A percentile compares a stretch with the other conserved stretches of the same genome.
Conservation (phyloP, 768 basidiomycete species). For the Lepiota brunneoincarnata region DNA sequence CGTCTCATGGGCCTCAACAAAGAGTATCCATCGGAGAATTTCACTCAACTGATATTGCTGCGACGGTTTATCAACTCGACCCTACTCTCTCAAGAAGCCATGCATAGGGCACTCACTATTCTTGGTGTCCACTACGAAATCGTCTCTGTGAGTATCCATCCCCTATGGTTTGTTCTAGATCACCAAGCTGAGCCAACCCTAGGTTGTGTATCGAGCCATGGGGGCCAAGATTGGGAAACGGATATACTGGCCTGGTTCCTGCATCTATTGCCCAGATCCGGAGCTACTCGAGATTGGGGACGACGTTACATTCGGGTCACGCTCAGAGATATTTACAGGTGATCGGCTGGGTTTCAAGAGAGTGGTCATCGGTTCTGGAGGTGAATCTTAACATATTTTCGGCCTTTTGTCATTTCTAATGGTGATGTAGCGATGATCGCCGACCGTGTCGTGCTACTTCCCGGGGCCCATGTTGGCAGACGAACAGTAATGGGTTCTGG, state of each 20-base stretch:
- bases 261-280: constrained; percentile 43
- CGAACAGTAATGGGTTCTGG: constrained; percentile 47
- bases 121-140: constrained; percentile 45
- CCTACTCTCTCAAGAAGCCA: constrained; percentile 32
- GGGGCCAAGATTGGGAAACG: constrained; percentile 48
- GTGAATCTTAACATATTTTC: constrained; percentile 16
- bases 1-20: constrained; percentile 37
- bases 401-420: background rate
- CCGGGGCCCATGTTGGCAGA: constrained; percentile 35
- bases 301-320: constrained; percentile 47
- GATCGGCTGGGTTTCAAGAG: constrained; percentile 38
- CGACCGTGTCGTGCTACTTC: constrained; percentile 46
- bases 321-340: constrained; percentile 41
- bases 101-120: constrained; percentile 38
- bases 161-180: background rate
- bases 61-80: constrained; percentile 36
- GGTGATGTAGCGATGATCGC: constrained; percentile 40
- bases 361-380: constrained; percentile 39
- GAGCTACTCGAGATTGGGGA: constrained; percentile 47
- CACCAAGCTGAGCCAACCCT: background rate
- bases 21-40: constrained; percentile 21
- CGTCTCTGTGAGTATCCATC: constrained; percentile 32
- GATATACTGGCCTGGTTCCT: constrained; percentile 48
- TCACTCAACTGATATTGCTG: constrained; percentile 28
- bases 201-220: constrained; percentile 43